phyloP scores from a whole-genome alignment of 1,139 yeast genomes.

The Debaryomyces singareniensis region DNA sequence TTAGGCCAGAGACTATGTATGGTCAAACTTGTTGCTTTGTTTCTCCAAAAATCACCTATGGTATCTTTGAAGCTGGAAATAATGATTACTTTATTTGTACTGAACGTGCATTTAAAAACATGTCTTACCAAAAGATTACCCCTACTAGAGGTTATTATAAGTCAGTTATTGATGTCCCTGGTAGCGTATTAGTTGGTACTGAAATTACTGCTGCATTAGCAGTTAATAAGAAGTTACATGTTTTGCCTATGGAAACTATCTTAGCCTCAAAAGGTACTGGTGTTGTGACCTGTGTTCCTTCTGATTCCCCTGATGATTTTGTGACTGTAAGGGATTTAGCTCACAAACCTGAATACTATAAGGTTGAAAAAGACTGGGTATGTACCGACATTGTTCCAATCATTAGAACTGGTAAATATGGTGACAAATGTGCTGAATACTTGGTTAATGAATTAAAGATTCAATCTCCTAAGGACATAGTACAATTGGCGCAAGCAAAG shows the following conservation, averaged over 20 bases:
- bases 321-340: conserved; percentile 78
- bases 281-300: conserved; percentile 97
- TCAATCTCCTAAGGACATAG: conserved; percentile 88
- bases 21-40: conserved; percentile 99
- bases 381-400: conserved; percentile 65
- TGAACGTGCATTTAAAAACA: conserved; percentile 95
- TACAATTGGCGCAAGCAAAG: conserved; percentile 85
- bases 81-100: conserved; percentile 77
- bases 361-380: conserved; percentile 85
- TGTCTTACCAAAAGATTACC: conserved; percentile 91
- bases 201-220: conserved; percentile 84
- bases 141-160: conserved; percentile 79
- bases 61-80: conserved; percentile 84
- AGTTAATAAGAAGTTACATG: conserved; percentile 61
- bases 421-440: conserved; percentile 81
- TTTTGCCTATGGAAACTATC: conserved; percentile 97
- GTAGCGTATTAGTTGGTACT: conserved; percentile 77
- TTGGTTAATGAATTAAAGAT: conserved; percentile 85
- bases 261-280: conserved; percentile 96
- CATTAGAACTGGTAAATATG: conserved; percentile 77
- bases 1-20: conserved; percentile 98
- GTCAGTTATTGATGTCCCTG: conserved; percentile 55
- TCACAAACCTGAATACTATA: conserved; percentile 88
- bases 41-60: conserved; percentile 89
- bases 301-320: conserved; percentile 96